phyloP scores from a whole-genome alignment of 129 eudicot species.

The Smallanthus sonchifolius region DNA sequence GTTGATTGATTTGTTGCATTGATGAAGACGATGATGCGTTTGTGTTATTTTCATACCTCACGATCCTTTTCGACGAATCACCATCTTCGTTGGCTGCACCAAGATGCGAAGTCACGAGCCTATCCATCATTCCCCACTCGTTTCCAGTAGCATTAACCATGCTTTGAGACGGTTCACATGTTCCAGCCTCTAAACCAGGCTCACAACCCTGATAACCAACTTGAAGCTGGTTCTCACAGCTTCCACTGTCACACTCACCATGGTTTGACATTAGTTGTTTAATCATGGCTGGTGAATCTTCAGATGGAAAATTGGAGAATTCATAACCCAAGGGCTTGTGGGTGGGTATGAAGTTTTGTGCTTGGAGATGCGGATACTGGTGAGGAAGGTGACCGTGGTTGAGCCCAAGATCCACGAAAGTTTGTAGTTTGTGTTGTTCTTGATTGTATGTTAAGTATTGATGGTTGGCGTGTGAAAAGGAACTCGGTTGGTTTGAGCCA shows the following conservation, averaged over 20 bases:
- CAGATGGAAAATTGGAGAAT: constrained; percentile 28
- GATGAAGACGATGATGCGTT: constrained; percentile 37
- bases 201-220: constrained; percentile 35
- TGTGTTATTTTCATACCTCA: constrained; percentile 31
- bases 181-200: constrained; percentile 40
- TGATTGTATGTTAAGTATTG: constrained; percentile 52
- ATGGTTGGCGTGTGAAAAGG: constrained; percentile 33
- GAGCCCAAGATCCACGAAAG: constrained; percentile 52
- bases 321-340: constrained; percentile 46
- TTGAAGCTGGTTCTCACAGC: constrained; percentile 39
- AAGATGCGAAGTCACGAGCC: constrained; percentile 38
- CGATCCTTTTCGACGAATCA: constrained; percentile 26
- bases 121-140: constrained; percentile 63
- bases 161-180: constrained; percentile 33
- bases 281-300: constrained; percentile 36
- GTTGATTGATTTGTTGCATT: constrained; percentile 54
- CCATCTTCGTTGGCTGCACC: constrained; percentile 24
- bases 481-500: constrained; percentile 26
- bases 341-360: constrained; percentile 42
- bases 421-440: constrained; percentile 37
- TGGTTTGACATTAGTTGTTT: constrained; percentile 59
- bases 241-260: constrained; percentile 54
- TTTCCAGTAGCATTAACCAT: constrained; percentile 26
- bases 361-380: constrained; percentile 35
- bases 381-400: constrained; percentile 49